phyloP scores from a whole-genome alignment of 78 protist genomes.

The Emiliania huxleyi region DNA sequence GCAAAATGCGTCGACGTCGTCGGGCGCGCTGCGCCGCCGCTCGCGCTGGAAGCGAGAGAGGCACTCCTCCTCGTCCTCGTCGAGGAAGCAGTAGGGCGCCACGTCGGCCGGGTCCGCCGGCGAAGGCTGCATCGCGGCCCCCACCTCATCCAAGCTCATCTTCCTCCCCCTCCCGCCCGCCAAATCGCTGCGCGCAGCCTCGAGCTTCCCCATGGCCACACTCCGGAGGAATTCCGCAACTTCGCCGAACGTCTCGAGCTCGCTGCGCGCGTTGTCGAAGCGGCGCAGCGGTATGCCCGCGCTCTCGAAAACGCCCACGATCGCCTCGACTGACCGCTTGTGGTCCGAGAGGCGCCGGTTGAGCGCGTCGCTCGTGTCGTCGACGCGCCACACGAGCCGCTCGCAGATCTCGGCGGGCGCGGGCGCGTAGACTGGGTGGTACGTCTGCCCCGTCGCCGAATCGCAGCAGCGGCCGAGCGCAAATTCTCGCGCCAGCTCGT shows the following conservation, averaged over 20 bases:
- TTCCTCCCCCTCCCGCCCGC: neutral
- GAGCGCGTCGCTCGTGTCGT: neutral
- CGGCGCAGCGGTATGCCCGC: neutral
- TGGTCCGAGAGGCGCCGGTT: neutral
- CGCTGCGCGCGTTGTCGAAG: conserved; percentile 24
- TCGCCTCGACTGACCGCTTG: neutral
- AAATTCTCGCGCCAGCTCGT: neutral
- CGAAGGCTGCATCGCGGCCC: too few relatives aligned
- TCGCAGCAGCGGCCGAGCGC: neutral
- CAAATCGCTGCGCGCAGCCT: too few relatives aligned
- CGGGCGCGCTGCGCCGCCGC: too few relatives aligned
- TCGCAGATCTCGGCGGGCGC: neutral
- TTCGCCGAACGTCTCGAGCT: neutral
- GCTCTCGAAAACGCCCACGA: neutral
- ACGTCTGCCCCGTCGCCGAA: neutral
- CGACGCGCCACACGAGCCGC: conserved; percentile 19
- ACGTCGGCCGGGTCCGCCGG: neutral
- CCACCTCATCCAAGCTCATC: too few relatives aligned
- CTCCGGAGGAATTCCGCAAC: neutral
- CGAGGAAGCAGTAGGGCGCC: neutral
- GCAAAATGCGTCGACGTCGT: too few relatives aligned
- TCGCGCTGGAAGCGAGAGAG: neutral
- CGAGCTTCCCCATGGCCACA: neutral
- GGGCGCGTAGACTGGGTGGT: conserved; percentile 19
- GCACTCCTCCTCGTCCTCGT: neutral